Percentiles rank a stretch among this genome's conserved stretches.
Conservation (phyloP, 306 rosid genomes). For the Trifolium repens region DNA sequence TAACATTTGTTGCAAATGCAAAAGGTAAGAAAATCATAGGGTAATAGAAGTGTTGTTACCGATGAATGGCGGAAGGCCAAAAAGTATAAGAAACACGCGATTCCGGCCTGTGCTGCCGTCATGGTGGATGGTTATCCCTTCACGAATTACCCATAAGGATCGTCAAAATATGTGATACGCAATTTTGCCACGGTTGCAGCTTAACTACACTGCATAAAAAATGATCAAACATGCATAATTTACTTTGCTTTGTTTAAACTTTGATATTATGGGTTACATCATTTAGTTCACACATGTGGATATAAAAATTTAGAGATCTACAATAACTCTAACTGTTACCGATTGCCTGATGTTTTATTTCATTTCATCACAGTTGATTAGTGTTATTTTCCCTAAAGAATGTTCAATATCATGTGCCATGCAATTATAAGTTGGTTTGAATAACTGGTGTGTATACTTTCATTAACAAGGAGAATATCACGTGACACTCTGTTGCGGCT, state of each 20-base stretch:
- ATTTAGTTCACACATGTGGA: neutral
- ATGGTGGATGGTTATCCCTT: neutral
- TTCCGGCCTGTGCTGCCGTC: neutral
- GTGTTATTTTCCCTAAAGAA: neutral
- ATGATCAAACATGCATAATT: neutral
- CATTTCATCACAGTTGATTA: slow-evolving; percentile 3
- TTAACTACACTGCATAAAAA: neutral
- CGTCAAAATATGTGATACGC: neutral
- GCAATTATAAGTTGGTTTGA: slow-evolving; percentile 11
- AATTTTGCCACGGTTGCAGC: neutral
- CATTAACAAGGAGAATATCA: neutral
- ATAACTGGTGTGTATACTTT: neutral
- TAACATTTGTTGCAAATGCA: neutral
- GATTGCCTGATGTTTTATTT: neutral
- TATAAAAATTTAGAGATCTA: neutral
- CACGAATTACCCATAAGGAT: neutral
- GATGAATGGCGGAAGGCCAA: neutral
- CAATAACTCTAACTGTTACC: neutral
- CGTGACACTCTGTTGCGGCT: neutral
- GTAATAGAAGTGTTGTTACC: neutral
- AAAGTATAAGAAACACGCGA: neutral
- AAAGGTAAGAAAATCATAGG: slow-evolving; percentile 6
- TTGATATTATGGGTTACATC: neutral
- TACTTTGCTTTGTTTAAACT: neutral
- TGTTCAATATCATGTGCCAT: slow-evolving; percentile 8